A percentile compares a stretch with the other conserved stretches of the same genome.
Conservation (phyloP, 805 yeast species). For the Wickerhamomyces alni region DNA sequence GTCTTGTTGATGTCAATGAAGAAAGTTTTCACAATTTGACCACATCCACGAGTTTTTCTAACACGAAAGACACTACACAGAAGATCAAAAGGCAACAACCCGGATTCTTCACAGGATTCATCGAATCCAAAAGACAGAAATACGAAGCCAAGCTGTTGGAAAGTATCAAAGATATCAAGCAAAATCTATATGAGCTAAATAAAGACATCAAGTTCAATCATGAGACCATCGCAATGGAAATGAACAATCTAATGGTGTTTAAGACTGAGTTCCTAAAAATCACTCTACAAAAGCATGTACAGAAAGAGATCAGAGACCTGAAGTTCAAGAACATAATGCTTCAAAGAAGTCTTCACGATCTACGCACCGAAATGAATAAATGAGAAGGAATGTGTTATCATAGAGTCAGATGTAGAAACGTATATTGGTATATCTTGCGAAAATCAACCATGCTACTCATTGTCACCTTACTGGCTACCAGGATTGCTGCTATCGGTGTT, state of each 20-base stretch:
- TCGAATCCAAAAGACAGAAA: slow-evolving; percentile 47
- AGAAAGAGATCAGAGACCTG: slow-evolving; percentile 23
- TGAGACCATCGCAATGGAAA: slow-evolving; percentile 57
- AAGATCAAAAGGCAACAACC: slow-evolving; percentile 16
- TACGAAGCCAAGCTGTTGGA: slow-evolving; percentile 37
- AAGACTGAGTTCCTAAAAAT: slow-evolving; percentile 35
- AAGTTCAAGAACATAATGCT: slow-evolving; percentile 18
- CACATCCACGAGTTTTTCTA: slow-evolving; percentile 14
- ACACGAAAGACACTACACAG: slow-evolving; percentile 1
- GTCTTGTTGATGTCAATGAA: slow-evolving; percentile 22
- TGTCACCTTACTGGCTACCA: not conserved
- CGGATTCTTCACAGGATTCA: slow-evolving; percentile 28
- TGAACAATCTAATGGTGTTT: slow-evolving; percentile 51
- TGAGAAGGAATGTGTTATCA: not conserved
- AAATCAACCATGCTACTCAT: too few species aligned
- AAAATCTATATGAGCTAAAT: slow-evolving; percentile 37
- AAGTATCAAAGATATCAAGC: slow-evolving; percentile 35
- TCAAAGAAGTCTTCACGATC: slow-evolving; percentile 18
- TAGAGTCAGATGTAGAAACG: not conserved
- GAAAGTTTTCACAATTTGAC: slow-evolving; percentile 19
- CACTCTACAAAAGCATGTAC: slow-evolving; percentile 30
- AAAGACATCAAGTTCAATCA: slow-evolving; percentile 45
- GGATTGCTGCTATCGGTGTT: too few species aligned
- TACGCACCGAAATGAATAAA: slow-evolving; percentile 4
- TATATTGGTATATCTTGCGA: too few species aligned